A percentile compares a stretch with the other conserved stretches of the same genome.
phyloP scores from a whole-genome alignment of 2,329 filamentous ascomycete species.

The Pseudogymnoascus sp. region DNA sequence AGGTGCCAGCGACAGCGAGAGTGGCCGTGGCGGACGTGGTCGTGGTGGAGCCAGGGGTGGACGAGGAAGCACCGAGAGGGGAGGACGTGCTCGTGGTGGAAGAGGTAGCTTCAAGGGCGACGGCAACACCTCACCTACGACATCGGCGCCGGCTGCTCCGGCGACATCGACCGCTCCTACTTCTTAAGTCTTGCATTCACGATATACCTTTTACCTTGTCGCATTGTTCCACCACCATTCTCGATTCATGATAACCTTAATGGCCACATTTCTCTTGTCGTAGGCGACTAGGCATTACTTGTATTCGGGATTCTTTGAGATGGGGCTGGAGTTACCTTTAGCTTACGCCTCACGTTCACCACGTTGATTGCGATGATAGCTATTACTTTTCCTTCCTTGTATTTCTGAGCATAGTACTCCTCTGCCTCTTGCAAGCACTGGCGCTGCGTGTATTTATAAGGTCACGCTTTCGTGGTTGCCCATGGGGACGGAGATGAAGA shows the following conservation, averaged over 20 bases:
- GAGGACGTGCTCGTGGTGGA: conserved; percentile 48
- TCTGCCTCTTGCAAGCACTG: conserved; percentile 25
- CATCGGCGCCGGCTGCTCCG: conserved; percentile 35
- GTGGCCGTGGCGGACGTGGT: conserved; percentile 44
- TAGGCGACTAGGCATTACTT: conserved; percentile 24
- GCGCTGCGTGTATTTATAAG: conserved; percentile 29
- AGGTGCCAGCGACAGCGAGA: conserved; percentile 66
- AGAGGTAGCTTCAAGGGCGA: conserved; percentile 52
- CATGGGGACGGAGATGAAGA: conserved; percentile 12
- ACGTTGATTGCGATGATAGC: conserved; percentile 26
- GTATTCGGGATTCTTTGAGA: conserved; percentile 25
- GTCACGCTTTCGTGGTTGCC: conserved; percentile 21
- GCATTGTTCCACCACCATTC: conserved; percentile 24
- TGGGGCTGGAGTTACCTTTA: conserved; percentile 27
- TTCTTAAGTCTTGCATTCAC: conserved; percentile 20
- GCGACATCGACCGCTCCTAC: conserved; percentile 26
- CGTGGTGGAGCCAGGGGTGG: conserved; percentile 50
- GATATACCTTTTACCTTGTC: conserved; percentile 22
- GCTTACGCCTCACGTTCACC: conserved; percentile 26
- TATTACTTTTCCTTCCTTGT: conserved; percentile 22
- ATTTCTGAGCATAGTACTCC: conserved; percentile 22
- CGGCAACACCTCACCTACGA: conserved; percentile 40
- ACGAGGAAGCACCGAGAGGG: conserved; percentile 41
- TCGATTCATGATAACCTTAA: conserved; percentile 26
- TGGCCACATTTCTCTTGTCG: conserved; percentile 21